Conservation (phyloP, 2,329 filamentous ascomycete genomes). For the Ophiostoma quercus region DNA sequence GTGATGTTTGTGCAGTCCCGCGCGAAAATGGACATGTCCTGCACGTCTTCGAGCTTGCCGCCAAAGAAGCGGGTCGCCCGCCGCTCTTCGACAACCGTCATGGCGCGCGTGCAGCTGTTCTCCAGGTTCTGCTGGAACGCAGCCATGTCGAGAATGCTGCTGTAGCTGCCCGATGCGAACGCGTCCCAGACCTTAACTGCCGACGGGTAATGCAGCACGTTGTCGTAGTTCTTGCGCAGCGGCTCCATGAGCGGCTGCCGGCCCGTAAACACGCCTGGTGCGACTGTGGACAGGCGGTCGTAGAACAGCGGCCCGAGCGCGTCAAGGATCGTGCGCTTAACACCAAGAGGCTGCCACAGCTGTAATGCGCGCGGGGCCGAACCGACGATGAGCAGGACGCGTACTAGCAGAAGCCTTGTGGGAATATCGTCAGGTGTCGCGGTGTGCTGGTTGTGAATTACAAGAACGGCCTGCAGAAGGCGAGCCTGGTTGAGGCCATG, state of each 20-base stretch:
- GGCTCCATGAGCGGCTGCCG: constrained; percentile 39
- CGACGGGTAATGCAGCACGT: constrained; percentile 38
- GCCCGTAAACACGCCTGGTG: constrained; percentile 42
- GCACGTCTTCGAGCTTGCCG: constrained; percentile 39
- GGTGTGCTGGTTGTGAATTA: constrained; percentile 48
- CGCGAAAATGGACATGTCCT: constrained; percentile 35
- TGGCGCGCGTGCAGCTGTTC: constrained; percentile 48
- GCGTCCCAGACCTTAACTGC: constrained; percentile 45
- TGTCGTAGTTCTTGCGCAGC: constrained; percentile 43
- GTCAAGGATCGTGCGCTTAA: constrained; percentile 56
- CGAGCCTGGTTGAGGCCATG: constrained; percentile 30
- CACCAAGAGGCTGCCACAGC: constrained; percentile 47
- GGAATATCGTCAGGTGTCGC: constrained; percentile 43
- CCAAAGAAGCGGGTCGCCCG: constrained; percentile 43
- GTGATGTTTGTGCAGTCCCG: constrained; percentile 29
- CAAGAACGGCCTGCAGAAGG: constrained; percentile 45
- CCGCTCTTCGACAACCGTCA: constrained; percentile 49
- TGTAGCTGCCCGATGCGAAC: constrained; percentile 48
- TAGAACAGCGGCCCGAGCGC: constrained; percentile 51
- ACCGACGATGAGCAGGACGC: constrained; percentile 49
- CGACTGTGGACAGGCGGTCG: constrained; percentile 50
- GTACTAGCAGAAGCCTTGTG: constrained; percentile 47
- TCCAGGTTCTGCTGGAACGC: constrained; percentile 42
- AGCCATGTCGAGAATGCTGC: constrained; percentile 46
- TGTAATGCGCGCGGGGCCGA: constrained; percentile 44